Evolutionary conservation across 2,329 filamentous ascomycete species (phyloP).

Genomic region (Aspergillus carbonarius): DNA sequence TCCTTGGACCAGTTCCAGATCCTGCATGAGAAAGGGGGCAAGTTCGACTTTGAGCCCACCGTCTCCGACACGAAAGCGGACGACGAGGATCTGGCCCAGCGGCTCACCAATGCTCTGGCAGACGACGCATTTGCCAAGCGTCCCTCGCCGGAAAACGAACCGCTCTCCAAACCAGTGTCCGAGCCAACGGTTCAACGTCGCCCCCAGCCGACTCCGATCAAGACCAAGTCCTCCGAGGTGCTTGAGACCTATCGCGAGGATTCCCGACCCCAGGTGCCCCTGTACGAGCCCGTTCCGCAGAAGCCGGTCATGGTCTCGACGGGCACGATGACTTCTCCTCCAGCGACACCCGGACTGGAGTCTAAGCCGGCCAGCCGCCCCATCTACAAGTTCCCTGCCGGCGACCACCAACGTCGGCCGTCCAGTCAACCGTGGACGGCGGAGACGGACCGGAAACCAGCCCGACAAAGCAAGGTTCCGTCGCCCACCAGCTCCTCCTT

Average conservation of each 20-base stretch:
- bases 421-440: slow-evolving; percentile 50
- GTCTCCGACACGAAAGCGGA: slow-evolving; percentile 44
- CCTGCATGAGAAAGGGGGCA: slow-evolving; percentile 76
- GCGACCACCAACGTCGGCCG: slow-evolving; percentile 46
- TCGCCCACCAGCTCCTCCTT: slow-evolving; percentile 37
- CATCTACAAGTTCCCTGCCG: slow-evolving; percentile 56
- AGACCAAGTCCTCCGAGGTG: slow-evolving; percentile 24
- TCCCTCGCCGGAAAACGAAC: slow-evolving; percentile 30
- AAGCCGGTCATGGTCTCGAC: slow-evolving; percentile 62
- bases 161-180: slow-evolving; percentile 19
- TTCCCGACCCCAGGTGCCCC: slow-evolving; percentile 28
- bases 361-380: slow-evolving; percentile 38
- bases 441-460: slow-evolving; percentile 25
- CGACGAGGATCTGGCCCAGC: slow-evolving; percentile 60
- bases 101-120: slow-evolving; percentile 72
- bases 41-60: slow-evolving; percentile 75
- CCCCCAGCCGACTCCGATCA: slow-evolving; percentile 24
- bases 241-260: slow-evolving; percentile 26
- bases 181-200: slow-evolving; percentile 27
- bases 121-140: slow-evolving; percentile 75
- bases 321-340: slow-evolving; percentile 74
- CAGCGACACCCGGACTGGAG: slow-evolving; percentile 42
- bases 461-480: slow-evolving; percentile 27
- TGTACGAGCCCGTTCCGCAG: slow-evolving; percentile 48
- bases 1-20: slow-evolving; percentile 91